Evolutionary conservation across 2,329 filamentous ascomycete species (phyloP), one percentile per base, ranked within the genome.

Genomic region (Cercospora nicotianae): DNA sequence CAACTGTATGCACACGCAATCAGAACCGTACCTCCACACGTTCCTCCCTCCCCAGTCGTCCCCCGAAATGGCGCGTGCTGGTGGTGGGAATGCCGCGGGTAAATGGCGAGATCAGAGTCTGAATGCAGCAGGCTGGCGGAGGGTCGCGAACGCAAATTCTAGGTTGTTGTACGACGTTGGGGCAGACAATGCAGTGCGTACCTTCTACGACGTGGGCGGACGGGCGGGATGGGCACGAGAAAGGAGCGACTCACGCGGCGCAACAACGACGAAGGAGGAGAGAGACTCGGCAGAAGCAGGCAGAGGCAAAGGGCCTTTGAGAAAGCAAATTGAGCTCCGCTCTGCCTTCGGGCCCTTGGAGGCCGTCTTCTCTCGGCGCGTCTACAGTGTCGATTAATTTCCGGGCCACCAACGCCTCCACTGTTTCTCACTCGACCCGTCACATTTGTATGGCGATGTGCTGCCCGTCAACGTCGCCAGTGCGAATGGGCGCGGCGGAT

Each of bases 271-370:
- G 42, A 28, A 30, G 39, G 12, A 48, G 39, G 20, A 62, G 36
- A 51, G 42, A 30, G 59, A 61, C 36, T 61, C 59, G 59, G 59
- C 59, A 61, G 59, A 61, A 61, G 33, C 59, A 61, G 63, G 51
- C 62, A 58, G 51, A 64, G 48, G 48, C 51, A 58, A 31, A 63
- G 60, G n/a, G 59, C 51, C 33, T 63, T 55, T 63, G 39, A 26
- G 60, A 64, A 45, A 58, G 63, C 63, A 64, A 64, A 58, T 64
- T 64, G 63, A 57, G 63, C 63, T 58, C 36, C 63, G 60, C 60
- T 63, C 42, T 36, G 51, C 62, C 62, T 64, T 64, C 62, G 62
- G 62, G 48, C 48, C 61, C 61, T 64, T 57, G 48, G 31, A 57
- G 61, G 20, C 53, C 62, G 62, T 64, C 62, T 28, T 42, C 51